phyloP scores from a whole-genome alignment of 768 basidiomycete species.

The Tricholoma sp. region DNA sequence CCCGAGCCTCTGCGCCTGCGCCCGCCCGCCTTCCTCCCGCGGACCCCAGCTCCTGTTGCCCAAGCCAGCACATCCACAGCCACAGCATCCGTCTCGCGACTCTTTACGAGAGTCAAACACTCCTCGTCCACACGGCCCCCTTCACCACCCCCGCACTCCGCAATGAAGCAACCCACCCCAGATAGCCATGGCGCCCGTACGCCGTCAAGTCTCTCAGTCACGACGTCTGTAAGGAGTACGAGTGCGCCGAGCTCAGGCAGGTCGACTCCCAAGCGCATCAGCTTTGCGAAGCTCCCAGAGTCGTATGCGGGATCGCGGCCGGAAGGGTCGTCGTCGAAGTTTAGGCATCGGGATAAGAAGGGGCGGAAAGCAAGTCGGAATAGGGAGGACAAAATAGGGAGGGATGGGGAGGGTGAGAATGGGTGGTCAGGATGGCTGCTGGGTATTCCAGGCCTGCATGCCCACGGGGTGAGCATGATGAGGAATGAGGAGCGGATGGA shows the following conservation, averaged over 20 bases:
- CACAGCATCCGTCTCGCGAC: conserved; percentile 73
- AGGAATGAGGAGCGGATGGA: conserved; percentile 45
- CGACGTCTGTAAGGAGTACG: conserved; percentile 21
- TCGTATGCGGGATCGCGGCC: conserved; percentile 39
- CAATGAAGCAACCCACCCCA: conserved; percentile 27
- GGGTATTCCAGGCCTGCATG: conserved; percentile 16
- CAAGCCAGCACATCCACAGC: conserved; percentile 62
- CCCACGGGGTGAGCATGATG: conserved; percentile 11
- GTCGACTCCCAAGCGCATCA: conserved; percentile 69
- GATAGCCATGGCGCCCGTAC: background rate
- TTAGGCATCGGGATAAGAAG: conserved; percentile 30
- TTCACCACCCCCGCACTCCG: conserved; percentile 48
- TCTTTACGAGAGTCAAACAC: conserved; percentile 58
- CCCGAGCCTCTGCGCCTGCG: conserved; percentile 14
- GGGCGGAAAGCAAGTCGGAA: conserved; percentile 18
- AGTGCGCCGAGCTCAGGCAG: conserved; percentile 44
- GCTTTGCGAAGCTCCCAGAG: conserved; percentile 72
- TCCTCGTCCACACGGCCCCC: conserved; percentile 60
- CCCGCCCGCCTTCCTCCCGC: conserved; percentile 35
- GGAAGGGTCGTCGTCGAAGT: conserved; percentile 25
- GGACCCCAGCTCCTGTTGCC: conserved; percentile 49
- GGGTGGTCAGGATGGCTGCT: conserved; percentile 25
- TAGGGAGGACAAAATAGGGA: conserved; percentile 10
- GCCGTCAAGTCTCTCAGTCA: conserved; percentile 24
- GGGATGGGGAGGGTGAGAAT: conserved; percentile 12